Evolutionary conservation across 768 basidiomycete genomes (phyloP).

Genomic region (Lactarius sanguifluus): DNA sequence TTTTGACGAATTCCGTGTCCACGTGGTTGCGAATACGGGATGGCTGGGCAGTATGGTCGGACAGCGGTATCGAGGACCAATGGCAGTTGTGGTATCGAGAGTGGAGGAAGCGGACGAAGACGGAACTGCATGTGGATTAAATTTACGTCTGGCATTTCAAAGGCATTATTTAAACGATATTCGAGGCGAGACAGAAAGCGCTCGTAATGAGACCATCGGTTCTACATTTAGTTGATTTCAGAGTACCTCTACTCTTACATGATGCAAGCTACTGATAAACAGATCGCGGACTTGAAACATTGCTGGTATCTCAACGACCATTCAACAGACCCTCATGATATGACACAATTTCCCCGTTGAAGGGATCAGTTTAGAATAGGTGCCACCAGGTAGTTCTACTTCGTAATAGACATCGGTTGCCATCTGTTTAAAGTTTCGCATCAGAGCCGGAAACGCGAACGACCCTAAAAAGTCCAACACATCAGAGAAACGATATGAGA

Average conservation of each 20-base stretch:
- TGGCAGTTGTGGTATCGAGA: conserved; percentile 64
- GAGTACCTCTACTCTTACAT: neutral
- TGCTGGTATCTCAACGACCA: neutral
- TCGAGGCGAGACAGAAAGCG: neutral
- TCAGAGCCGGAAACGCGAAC: conserved; percentile 49
- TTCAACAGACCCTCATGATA: no score
- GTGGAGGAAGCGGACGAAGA: conserved; percentile 48
- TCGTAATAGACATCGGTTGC: neutral
- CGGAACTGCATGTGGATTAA: conserved; percentile 16
- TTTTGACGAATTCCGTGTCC: conserved; percentile 58
- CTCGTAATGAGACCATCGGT: neutral
- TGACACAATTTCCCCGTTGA: neutral
- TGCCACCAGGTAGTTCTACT: no score
- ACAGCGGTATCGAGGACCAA: conserved; percentile 73
- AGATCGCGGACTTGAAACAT: neutral
- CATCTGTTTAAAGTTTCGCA: conserved; percentile 9
- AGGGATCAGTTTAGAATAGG: no score
- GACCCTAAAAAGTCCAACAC: conserved; percentile 42
- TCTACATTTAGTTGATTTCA: neutral
- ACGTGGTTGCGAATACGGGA: conserved; percentile 73
- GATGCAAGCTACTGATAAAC: neutral
- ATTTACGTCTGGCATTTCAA: neutral
- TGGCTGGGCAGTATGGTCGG: conserved; percentile 78
- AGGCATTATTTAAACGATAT: neutral
- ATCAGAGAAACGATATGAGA: conserved; percentile 2